Base-by-base conservation (phyloP, 257 asterid species). In the Forsythia viridissima region DNA sequence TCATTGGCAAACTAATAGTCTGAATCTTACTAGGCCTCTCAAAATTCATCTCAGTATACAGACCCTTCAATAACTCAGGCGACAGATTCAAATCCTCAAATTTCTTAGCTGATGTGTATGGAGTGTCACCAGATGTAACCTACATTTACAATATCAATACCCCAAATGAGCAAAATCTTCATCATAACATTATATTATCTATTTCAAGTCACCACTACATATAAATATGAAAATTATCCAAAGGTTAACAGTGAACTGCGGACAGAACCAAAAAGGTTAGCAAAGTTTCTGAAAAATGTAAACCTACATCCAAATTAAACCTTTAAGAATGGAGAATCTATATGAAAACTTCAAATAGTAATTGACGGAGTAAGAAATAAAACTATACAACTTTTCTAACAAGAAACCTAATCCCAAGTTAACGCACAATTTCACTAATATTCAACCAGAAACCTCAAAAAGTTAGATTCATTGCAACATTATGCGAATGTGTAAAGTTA, bases 11-110 rank as follows among this genome's bases (percentile, higher is more conserved):
- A 85, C 97, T 93, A 8, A 89, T 84, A 2, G 86, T 93, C 75
- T 95, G 99, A 43, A 93, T 93, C 83, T 90, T 91, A 81, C 98
- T 93, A 15, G 99, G 97, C 75, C 86, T 86, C 82, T 92, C 96
- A 71, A 95, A 95, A 82, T 87, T 83, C 98, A 93, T 95, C 82
- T 87, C 97, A 16, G 89, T 83, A 73, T 92, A 95, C 46, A 95
- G 81, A n/a, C 99, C 99, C 88, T 89, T 91, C 77, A 93, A 77
- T 80, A 95, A 61, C 68, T 95, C 97, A 0, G 87, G 85, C 6
- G 97, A 87, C 78, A 93, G 85, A 74, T 89, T 83, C 89, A 93
- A 87, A 84, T 95, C 98, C 90, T 95, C 98, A 69, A 95, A 95
- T 76, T 82, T 88, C 88, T 86, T 89, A 1, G 95, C 99, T 3